Conservation (phyloP, 371 early-diverging fungal genomes). For the Mortierella sp. region DNA sequence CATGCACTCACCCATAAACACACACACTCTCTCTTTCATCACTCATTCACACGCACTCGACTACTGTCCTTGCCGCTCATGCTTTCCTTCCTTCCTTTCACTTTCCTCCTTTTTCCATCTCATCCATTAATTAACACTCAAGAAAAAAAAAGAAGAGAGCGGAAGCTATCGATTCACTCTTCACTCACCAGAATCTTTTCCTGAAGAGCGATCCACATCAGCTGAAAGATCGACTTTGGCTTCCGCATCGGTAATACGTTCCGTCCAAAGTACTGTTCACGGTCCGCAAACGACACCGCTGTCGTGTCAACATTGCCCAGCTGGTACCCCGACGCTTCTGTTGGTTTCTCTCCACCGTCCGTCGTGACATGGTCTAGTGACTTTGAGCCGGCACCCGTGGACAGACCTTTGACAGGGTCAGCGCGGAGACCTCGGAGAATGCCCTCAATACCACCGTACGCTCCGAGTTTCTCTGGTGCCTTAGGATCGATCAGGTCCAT, state of each 20-base stretch:
- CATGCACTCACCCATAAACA: background rate
- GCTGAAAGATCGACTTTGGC: conserved; percentile 74
- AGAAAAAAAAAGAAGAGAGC: background rate
- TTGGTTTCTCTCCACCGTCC: background rate
- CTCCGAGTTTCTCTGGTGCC: conserved; percentile 61
- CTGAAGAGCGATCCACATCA: conserved; percentile 88
- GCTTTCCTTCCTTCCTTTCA: background rate
- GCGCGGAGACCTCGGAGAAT: conserved; percentile 69
- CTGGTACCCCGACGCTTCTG: background rate
- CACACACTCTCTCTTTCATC: background rate
- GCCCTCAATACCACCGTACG: conserved; percentile 66
- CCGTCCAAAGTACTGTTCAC: conserved; percentile 67
- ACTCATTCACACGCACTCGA: background rate
- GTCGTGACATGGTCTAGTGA: conserved; percentile 25
- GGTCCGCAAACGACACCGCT: conserved; percentile 37
- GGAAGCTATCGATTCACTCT: background rate
- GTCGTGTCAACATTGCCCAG: conserved; percentile 23
- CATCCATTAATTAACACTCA: background rate
- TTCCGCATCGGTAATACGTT: conserved; percentile 79
- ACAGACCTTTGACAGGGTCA: conserved; percentile 63
- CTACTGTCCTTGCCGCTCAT: too few species aligned
- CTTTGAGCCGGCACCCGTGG: conserved; percentile 27
- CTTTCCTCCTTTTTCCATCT: background rate
- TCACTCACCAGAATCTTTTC: conserved; percentile 85
- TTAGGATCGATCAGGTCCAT: conserved; percentile 71